phyloP scores from a whole-genome alignment of 208 protist species.

The Leishmania gerbilli region DNA sequence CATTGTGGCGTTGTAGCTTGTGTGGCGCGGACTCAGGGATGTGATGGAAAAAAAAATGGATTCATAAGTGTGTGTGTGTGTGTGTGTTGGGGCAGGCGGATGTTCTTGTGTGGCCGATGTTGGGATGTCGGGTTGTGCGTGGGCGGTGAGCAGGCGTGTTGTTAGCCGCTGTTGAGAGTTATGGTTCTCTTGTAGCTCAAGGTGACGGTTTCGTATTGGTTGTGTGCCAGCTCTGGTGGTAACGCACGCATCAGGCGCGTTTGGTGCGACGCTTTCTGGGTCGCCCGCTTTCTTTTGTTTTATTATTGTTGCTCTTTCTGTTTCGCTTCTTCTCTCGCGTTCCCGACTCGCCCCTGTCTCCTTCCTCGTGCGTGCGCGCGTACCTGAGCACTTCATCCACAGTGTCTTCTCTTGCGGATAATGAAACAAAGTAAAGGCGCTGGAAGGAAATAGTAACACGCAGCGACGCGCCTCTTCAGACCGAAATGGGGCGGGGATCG shows the following conservation, averaged over 20 bases:
- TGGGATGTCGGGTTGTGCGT: neutral
- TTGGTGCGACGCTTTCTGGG: neutral
- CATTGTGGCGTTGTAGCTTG: neutral
- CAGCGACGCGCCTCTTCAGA: neutral
- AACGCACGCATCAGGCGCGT: neutral
- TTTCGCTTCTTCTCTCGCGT: neutral
- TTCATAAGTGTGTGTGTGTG: too few relatives aligned
- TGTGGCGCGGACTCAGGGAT: neutral
- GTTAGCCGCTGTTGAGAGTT: neutral
- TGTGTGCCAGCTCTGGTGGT: neutral
- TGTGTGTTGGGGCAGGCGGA: too few relatives aligned
- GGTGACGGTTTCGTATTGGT: neutral
- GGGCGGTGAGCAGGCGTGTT: neutral
- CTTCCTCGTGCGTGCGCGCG: neutral
- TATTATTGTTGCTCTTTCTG: neutral
- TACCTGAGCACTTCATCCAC: neutral
- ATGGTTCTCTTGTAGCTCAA: neutral
- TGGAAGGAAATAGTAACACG: neutral
- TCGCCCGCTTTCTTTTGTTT: neutral
- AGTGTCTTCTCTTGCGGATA: neutral
- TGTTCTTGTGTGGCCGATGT: neutral
- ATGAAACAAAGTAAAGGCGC: neutral
- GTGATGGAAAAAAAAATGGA: neutral
- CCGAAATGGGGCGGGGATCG: neutral
- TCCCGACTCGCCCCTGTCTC: neutral